Evolutionary conservation across 2,329 filamentous ascomycete genomes (phyloP), one percentile per base, ranked within the genome.

Genomic region (Magnaporthiopsis incrustans): DNA sequence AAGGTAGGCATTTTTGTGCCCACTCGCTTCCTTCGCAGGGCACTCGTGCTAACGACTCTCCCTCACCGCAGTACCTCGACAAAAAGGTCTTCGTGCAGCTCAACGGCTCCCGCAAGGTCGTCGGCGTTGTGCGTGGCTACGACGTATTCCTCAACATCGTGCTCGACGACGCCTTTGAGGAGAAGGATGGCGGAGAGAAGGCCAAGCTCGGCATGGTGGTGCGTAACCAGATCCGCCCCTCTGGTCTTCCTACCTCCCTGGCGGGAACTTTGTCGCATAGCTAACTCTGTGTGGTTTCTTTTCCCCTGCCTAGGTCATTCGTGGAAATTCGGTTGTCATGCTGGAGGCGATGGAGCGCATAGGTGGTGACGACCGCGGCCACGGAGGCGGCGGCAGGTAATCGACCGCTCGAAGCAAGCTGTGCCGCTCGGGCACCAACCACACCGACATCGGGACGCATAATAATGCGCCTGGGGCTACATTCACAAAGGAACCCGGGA

Each of bases 91-190:
- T 97, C 77, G 92, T 98, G 70, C 94, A 99, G 78, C 82, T 99
- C 64, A 99, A 99, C 78, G 95, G 95, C 74, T 97, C 93, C 77
- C 90, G 95, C 76, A 98, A 97, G 79, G 94, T 99, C 67, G 92
- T 97, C 76, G 95, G 96, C 64, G 85, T 97, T 62, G 85, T 99
- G 65, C 89, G 95, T 69, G 95, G 95, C 66, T 99, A 98, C 78
- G 95, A 99, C 87, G 93, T 98, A 67, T 99, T 98, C 80, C 82
- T 99, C 73, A 99, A 99, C 79, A 92, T 99, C 74, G 95, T 99
- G 58, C 85, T 99, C 30, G 96, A 99, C 76, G 95, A 99, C 71
- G 94, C 95, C 26, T 87, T 97, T 60, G 95, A 99, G 77, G 93
- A 97, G 81, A 97, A 96, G 77, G 84, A 89, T 26, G 91, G 91